Conservation (phyloP, 305 asterid species). For the Ajuga reptans region DNA sequence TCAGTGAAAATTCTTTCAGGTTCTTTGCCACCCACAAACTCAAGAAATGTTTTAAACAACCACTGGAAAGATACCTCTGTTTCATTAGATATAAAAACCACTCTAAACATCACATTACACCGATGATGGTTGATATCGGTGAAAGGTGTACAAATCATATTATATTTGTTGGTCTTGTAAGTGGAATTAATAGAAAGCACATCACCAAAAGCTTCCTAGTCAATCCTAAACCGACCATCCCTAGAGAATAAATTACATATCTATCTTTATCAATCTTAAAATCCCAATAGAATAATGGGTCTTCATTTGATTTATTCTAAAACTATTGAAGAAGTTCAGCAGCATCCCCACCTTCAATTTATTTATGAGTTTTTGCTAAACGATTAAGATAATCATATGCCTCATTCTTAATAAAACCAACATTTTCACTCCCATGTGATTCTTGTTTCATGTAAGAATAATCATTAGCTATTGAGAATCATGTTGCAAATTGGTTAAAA, state of each 20-base stretch:
- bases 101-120: neutral
- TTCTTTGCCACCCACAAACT: neutral
- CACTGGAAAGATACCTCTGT: neutral
- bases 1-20: neutral
- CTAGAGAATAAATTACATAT: neutral
- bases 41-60: neutral
- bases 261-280: neutral
- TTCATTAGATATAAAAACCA: neutral
- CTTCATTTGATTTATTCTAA: neutral
- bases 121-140: neutral
- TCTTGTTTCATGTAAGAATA: neutral
- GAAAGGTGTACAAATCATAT: neutral
- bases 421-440: neutral
- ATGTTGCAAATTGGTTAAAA: too few species aligned
- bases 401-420: neutral
- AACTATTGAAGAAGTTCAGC: neutral
- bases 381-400: neutral
- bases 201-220: neutral
- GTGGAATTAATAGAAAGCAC: neutral
- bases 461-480: neutral
- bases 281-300: neutral
- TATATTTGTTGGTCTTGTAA: neutral
- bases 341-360: neutral
- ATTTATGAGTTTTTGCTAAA: neutral
- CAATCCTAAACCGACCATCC: neutral